Conservation (phyloP, 768 basidiomycete species). For the Trametes coccinea region DNA sequence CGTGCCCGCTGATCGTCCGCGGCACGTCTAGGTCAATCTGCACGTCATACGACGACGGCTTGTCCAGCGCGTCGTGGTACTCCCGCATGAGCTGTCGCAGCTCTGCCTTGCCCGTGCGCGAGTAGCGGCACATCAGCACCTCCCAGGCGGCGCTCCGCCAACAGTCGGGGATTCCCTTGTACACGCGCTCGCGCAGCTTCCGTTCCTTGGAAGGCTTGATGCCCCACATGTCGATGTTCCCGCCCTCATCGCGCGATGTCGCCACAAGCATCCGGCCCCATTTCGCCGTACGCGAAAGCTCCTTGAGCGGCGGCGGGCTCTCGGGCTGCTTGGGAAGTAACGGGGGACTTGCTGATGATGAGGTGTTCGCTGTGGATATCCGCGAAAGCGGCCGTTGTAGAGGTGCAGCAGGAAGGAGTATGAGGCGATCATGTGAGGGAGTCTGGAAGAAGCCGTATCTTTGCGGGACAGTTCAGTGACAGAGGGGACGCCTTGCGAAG, state of each 20-base stretch:
- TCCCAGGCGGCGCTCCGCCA: slow-evolving; percentile 96
- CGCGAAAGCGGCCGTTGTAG: slow-evolving; percentile 57
- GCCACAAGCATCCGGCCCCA: slow-evolving; percentile 92
- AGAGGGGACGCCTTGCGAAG: slow-evolving; percentile 15
- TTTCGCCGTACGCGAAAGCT: slow-evolving; percentile 78
- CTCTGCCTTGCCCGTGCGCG: slow-evolving; percentile 47
- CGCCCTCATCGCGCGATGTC: slow-evolving; percentile 66
- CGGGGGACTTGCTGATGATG: slow-evolving; percentile 48
- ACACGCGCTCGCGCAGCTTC: slow-evolving; percentile 75
- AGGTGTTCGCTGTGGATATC: slow-evolving; percentile 34
- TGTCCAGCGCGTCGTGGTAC: slow-evolving; percentile 68
- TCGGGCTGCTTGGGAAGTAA: slow-evolving; percentile 47
- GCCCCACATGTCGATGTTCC: slow-evolving; percentile 74
- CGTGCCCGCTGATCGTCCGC: slow-evolving; percentile 90
- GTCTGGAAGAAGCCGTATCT: slow-evolving; percentile 93
- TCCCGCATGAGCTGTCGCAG: slow-evolving; percentile 45
- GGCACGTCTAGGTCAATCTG: slow-evolving; percentile 99
- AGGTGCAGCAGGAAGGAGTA: slow-evolving; percentile 65
- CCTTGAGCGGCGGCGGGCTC: slow-evolving; percentile 53
- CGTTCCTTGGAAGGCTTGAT: slow-evolving; percentile 62
- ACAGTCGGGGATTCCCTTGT: slow-evolving; percentile 95
- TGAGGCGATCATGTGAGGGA: slow-evolving; percentile 81
- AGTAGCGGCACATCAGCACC: slow-evolving; percentile 61
- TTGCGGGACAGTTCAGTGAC: neutral
- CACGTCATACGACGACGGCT: slow-evolving; percentile 86